Percentiles rank a stretch among this genome's conserved stretches.
Conservation (phyloP, 2,329 filamentous ascomycete species). For the Sporothrix schenckii region DNA sequence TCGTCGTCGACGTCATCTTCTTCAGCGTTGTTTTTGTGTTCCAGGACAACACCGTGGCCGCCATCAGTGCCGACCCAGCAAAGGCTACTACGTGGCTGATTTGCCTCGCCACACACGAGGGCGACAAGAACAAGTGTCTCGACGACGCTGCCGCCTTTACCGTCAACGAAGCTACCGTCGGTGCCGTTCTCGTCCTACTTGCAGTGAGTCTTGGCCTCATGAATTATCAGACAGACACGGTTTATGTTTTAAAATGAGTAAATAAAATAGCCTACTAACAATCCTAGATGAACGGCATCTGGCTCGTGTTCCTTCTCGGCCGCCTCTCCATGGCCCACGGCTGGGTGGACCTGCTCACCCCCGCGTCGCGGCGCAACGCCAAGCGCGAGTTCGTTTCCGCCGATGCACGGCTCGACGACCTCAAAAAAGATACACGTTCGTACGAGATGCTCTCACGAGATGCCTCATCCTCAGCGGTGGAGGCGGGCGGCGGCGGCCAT, state of each 20-base stretch:
- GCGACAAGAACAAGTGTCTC: constrained; percentile 69
- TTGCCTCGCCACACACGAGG: constrained; percentile 65
- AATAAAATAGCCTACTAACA: neutral
- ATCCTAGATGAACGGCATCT: constrained; percentile 75
- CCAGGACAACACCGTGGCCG: constrained; percentile 72
- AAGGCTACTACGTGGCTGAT: constrained; percentile 67
- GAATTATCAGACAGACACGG: too few relatives aligned
- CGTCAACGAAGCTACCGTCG: constrained; percentile 74
- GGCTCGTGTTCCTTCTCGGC: constrained; percentile 79
- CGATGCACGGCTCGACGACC: constrained; percentile 66
- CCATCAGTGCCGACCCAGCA: constrained; percentile 55
- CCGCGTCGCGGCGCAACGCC: constrained; percentile 50
- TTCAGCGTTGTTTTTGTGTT: constrained; percentile 91
- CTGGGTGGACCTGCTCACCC: constrained; percentile 70
- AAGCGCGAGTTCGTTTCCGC: constrained; percentile 86
- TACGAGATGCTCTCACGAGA: constrained; percentile 79
- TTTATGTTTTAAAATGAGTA: neutral
- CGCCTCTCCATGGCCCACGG: constrained; percentile 82
- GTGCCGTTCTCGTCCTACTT: constrained; percentile 80
- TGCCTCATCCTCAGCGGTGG: constrained; percentile 35
- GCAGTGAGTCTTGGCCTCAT: constrained; percentile 63
- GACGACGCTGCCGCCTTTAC: constrained; percentile 62
- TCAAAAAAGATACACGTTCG: constrained; percentile 66
- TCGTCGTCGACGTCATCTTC: constrained; percentile 89
- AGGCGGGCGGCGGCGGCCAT: constrained; percentile 31